Conservation (phyloP, 805 yeast species). For the Candida morakotiae region DNA sequence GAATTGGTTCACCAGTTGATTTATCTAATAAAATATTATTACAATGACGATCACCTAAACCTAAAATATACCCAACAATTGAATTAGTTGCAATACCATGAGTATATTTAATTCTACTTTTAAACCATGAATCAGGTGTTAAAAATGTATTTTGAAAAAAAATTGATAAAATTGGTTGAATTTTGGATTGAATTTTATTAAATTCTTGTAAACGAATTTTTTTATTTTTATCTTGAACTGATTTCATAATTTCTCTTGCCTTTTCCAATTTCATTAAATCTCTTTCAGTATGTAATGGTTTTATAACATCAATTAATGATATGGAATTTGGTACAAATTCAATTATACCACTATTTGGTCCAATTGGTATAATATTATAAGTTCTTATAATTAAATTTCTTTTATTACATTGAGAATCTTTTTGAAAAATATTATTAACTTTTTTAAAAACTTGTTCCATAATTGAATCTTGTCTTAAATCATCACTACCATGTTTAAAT, state of each 20-base stretch:
- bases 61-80: slow-evolving; percentile 82
- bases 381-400: slow-evolving; percentile 69
- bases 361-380: slow-evolving; percentile 85
- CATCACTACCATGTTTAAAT: slow-evolving; percentile 85
- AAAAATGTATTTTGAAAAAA: slow-evolving; percentile 68
- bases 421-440: slow-evolving; percentile 62
- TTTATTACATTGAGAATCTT: slow-evolving; percentile 52
- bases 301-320: slow-evolving; percentile 66
- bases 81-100: slow-evolving; percentile 82
- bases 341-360: slow-evolving; percentile 81
- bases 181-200: slow-evolving; percentile 41
- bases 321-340: slow-evolving; percentile 81
- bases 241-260: slow-evolving; percentile 65
- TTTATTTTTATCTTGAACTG: slow-evolving; percentile 44
- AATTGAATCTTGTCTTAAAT: slow-evolving; percentile 89
- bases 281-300: slow-evolving; percentile 51
- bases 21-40: slow-evolving; percentile 83
- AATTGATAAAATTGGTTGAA: slow-evolving; percentile 63
- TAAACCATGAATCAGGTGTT: slow-evolving; percentile 73
- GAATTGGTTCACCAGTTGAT: slow-evolving; percentile 86
- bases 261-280: slow-evolving; percentile 44
- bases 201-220: slow-evolving; percentile 44
- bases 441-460: slow-evolving; percentile 96
- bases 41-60: slow-evolving; percentile 93
- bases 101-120: slow-evolving; percentile 58